Conservation (phyloP, 257 asterid genomes). For the Solanum medicagineum region DNA sequence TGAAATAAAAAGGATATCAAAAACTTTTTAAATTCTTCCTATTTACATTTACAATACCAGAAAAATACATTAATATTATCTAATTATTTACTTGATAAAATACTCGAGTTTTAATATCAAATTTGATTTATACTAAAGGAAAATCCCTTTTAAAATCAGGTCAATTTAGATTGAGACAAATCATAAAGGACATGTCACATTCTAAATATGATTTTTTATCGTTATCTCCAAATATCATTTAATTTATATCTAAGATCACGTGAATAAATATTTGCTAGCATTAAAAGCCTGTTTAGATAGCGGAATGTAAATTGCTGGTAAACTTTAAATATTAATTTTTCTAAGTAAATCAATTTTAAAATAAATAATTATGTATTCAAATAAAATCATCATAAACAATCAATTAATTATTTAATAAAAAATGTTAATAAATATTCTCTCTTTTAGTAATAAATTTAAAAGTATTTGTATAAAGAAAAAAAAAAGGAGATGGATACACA, state of each 20-base stretch:
- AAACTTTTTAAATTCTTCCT: no score
- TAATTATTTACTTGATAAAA: background rate
- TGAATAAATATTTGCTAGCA: no score
- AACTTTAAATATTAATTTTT: background rate
- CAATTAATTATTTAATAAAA: background rate
- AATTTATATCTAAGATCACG: background rate
- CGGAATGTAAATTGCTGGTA: background rate
- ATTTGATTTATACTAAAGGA: background rate
- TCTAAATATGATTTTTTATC: background rate
- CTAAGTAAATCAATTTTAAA: no score
- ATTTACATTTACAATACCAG: background rate
- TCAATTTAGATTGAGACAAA: background rate
- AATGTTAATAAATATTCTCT: background rate
- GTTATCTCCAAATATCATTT: background rate
- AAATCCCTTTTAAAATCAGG: background rate
- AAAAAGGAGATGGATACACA: background rate
- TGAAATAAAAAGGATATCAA: no score
- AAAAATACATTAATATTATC: background rate
- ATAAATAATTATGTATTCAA: no score
- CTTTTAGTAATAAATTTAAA: background rate
- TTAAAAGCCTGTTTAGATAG: background rate
- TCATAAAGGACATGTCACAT: background rate
- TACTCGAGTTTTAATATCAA: background rate
- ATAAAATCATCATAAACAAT: background rate
- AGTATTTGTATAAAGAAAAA: background rate